These are phyloP conservation scores for Purpureocillium lavendulum DNA, from an alignment of 2,329 filamentous ascomycete species.

Conservation along the genomic window DNA sequence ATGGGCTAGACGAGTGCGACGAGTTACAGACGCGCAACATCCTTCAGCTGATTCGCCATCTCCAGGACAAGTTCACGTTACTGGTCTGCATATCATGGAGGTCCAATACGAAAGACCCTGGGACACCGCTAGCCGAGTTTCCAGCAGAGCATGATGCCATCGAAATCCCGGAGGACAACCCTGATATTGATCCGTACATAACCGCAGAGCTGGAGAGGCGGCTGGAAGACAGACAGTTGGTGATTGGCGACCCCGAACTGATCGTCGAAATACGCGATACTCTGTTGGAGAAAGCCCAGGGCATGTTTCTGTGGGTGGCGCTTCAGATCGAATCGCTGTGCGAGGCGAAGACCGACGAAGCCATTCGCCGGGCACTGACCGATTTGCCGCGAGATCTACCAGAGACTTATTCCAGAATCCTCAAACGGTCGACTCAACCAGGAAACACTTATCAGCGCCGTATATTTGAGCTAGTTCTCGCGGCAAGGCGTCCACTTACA, in stretches of 20 bases:
- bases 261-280: constrained; percentile 6
- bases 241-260: too few species aligned
- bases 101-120: too few species aligned
- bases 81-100: too few species aligned
- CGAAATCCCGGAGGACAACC: too few species aligned
- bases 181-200: too few species aligned
- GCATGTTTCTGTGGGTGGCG: constrained; percentile 30
- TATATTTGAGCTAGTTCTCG: constrained; percentile 20
- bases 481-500: constrained; percentile 19
- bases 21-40: not conserved
- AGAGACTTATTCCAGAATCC: constrained; percentile 21
- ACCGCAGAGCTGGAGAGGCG: too few species aligned
- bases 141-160: too few species aligned
- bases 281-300: constrained; percentile 17
- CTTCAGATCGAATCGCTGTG: constrained; percentile 26
- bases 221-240: too few species aligned
- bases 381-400: constrained; percentile 21
- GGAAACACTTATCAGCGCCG: constrained; percentile 12
- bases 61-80: too few species aligned
- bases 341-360: constrained; percentile 22
- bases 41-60: too few species aligned
- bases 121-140: too few species aligned
- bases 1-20: constrained; percentile 12
- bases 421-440: constrained; percentile 11
- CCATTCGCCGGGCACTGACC: constrained; percentile 20